phyloP scores from a whole-genome alignment of 2,329 filamentous ascomycete genomes.

The Monilinia vaccinii-corymbosi region DNA sequence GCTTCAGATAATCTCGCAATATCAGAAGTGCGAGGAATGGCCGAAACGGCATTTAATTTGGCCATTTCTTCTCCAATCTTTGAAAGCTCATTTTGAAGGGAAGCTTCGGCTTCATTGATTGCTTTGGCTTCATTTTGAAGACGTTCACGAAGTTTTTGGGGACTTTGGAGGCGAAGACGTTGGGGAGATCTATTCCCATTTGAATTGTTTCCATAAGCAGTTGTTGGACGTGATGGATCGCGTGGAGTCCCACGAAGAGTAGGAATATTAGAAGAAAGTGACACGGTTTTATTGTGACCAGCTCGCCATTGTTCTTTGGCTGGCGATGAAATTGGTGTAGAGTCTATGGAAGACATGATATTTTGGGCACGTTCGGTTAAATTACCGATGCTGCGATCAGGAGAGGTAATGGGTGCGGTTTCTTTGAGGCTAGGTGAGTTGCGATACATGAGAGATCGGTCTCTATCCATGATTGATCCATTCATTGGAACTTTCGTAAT shows the following conservation, averaged over 20 bases:
- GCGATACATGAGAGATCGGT: constrained; percentile 18
- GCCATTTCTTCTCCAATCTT: constrained; percentile 77
- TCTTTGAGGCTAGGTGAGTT: constrained; percentile 25
- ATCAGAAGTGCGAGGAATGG: constrained; percentile 25
- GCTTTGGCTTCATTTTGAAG: constrained; percentile 72
- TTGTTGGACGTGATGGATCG: constrained; percentile 19
- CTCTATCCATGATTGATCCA: constrained; percentile 22
- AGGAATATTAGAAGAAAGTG: constrained; percentile 29
- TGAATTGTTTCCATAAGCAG: constrained; percentile 11
- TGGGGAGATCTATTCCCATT: constrained; percentile 22
- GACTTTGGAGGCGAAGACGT: constrained; percentile 57
- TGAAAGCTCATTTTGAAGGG: constrained; percentile 65
- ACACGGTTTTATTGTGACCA: constrained; percentile 22
- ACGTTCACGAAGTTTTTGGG: constrained; percentile 73
- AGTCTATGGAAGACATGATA: constrained; percentile 24
- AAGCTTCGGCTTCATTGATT: constrained; percentile 59
- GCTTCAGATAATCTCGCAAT: constrained; percentile 38
- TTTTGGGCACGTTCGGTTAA: constrained; percentile 26
- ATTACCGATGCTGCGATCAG: constrained; percentile 18
- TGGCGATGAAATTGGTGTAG: constrained; percentile 11
- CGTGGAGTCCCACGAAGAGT: constrained; percentile 20
- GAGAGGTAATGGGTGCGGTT: constrained; percentile 15
- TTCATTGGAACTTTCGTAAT: constrained; percentile 24
- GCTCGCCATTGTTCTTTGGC: constrained; percentile 25
- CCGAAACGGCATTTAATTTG: constrained; percentile 37